Base-by-base conservation (phyloP, 768 basidiomycete genomes). In the Termitomyces sp. region DNA sequence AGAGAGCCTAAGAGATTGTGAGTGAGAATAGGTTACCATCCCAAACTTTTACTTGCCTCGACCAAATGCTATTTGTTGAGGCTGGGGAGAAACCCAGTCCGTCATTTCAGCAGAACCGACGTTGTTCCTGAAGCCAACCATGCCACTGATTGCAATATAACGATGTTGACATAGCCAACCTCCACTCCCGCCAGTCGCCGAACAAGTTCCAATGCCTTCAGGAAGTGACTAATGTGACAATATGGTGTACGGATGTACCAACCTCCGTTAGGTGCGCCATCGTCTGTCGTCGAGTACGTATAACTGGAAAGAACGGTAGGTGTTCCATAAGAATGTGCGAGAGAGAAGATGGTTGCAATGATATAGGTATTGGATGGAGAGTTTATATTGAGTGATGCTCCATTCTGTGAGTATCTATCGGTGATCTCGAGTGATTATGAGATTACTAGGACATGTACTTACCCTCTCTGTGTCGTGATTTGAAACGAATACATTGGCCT, bases 391-490 rank as follows among this genome's bases (percentile, higher is more conserved):
- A 89, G 72, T 0, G 86, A 85, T 30, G 56, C 65, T 1, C 82
- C 82, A 55, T 77, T 79, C 85, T 81, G 51, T 18, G 30, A n/a
- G 16, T 35, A 44, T 10, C 4, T 7, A 8, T 5, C 36, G 13
- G 10, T n/a, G 16, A 41, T 43, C n/a, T 8, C n/a, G 55, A 14
- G 3, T 20, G 51, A 9, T n/a, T 44, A 30, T 14, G 35, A 41
- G 4, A 55, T 8, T 9, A 23, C 18, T 32, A n/a, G 10, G 35
- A 10, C 12, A 40, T 33, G 20, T 7, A 62, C 73, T 23, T 49
- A 79, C 80, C 48, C 87, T 72, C 68, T 88, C 88, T 1, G 87
- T 88, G 62, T 89, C 88, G 58, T 88, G 87, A 64, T 89, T 87
- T 0, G 82, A 74, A 4, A 88, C 85, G 59, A 88, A 88, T 7